Evolutionary conservation across 176 grass and related monocot species (phyloP).

Genomic region (Oryza brachyantha): DNA sequence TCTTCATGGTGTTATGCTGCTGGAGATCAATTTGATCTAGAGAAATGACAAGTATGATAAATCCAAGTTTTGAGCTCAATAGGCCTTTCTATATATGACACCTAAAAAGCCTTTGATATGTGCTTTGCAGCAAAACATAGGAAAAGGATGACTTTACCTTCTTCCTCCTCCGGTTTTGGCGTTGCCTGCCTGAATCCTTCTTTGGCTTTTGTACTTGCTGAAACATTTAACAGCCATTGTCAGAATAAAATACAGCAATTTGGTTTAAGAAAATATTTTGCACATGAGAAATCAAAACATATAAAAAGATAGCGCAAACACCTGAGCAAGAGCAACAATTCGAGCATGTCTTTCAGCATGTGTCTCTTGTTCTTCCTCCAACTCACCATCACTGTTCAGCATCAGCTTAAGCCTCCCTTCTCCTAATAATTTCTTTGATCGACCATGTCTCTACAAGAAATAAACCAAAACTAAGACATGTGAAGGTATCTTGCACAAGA

Average conservation of each 20-base stretch:
- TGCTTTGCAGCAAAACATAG: slow-evolving; percentile 1
- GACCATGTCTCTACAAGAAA: slow-evolving; percentile 63
- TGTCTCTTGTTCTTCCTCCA: slow-evolving; percentile 92
- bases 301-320: not conserved
- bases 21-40: slow-evolving; percentile 8
- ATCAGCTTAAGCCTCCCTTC: slow-evolving; percentile 86
- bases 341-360: slow-evolving; percentile 86
- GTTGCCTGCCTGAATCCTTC: slow-evolving; percentile 65
- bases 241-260: too few species aligned
- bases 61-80: slow-evolving; percentile 27
- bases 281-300: too few species aligned
- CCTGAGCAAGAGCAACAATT: slow-evolving; percentile 71
- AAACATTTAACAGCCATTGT: too few species aligned
- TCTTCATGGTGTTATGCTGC: slow-evolving; percentile 6
- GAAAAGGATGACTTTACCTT: slow-evolving; percentile 53
- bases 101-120: slow-evolving; percentile 33
- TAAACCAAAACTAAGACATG: slow-evolving; percentile 14
- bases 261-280: too few species aligned
- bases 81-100: not conserved
- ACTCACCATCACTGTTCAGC: slow-evolving; percentile 88
- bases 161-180: slow-evolving; percentile 59
- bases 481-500: not conserved
- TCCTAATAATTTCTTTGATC: slow-evolving; percentile 74
- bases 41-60: not conserved
- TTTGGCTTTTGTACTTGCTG: too few species aligned